Evolutionary conservation across 192 early-diverging fungal genomes (phyloP), one percentile per base, ranked within the genome.

Genomic region (Podochytrium sp.): DNA sequence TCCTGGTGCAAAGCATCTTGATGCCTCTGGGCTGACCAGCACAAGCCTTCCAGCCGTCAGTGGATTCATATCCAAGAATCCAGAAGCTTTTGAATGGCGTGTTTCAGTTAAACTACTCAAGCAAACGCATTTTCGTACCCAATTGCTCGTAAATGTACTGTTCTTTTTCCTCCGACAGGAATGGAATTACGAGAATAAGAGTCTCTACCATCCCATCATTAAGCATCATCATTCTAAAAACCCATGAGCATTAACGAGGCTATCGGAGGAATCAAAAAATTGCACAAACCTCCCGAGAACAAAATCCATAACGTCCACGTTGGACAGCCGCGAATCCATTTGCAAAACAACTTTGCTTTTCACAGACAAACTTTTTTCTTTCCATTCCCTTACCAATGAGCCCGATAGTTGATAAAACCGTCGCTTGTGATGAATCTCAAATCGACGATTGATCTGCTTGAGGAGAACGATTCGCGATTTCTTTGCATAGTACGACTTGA

Each of bases 41-140:
- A 39, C 47, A 14, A 75, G 50, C 41, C 74, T 52, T 58, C 62
- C 74, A n/a, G 55, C 61, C 20, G 27, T 59, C 10, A 76, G 12
- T 35, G 75, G 75, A 39, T 76, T 68, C 2, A 55, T 3, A 27
- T 70, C 75, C 18, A 60, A 58, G 39, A 76, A 76, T 33, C 62
- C 65, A 23, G n/a, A 20, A 18, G 66, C 75, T 76, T 7, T 4
- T 29, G 37, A 30, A 14, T 40, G 34, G 37, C 3, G 35, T 43
- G 7, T 51, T 7, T 1, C 4, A 65, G n/a, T 10, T 53, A 65
- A 55, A 53, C 27, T 10, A 27, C 20, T 63, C 10, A 71, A 71
- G 32, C n/a, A 56, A 30, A 4, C 7, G 37, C 25, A 14, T 25
- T 57, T 38, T n/a, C 20, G 7, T 70, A 76, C 75, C 75, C 3